Percentiles rank a stretch among this genome's conserved stretches.
Conservation (phyloP, 2,329 filamentous ascomycete species). For the Tolypocladium ophioglossoides region DNA sequence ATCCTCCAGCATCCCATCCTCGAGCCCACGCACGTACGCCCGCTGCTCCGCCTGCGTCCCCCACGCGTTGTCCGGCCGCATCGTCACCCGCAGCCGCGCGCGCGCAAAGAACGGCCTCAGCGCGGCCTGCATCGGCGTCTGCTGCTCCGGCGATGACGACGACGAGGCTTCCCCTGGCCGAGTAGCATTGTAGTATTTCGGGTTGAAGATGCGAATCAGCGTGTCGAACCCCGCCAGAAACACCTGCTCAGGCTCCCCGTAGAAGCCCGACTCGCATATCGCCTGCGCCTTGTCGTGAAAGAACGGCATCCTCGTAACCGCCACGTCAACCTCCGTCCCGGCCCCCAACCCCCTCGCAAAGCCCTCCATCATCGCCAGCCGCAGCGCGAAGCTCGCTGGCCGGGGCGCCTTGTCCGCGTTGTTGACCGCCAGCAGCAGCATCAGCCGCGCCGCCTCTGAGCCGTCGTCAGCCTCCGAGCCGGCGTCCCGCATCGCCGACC, state of each 20-base stretch:
- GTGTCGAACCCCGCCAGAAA: slow-evolving; percentile 72
- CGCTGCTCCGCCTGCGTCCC: slow-evolving; percentile 33
- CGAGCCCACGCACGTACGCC: slow-evolving; percentile 42
- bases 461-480: slow-evolving; percentile 2
- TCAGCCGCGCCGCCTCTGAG: slow-evolving; percentile 26
- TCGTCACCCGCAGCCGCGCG: slow-evolving; percentile 52
- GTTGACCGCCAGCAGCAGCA: slow-evolving; percentile 50
- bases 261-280: slow-evolving; percentile 37
- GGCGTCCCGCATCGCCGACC: slow-evolving; percentile 28
- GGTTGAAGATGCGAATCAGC: slow-evolving; percentile 58
- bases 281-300: slow-evolving; percentile 61
- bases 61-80: slow-evolving; percentile 51
- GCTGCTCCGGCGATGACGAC: neutral
- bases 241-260: slow-evolving; percentile 40
- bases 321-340: slow-evolving; percentile 46
- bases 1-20: slow-evolving; percentile 32
- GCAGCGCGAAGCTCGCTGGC: slow-evolving; percentile 56
- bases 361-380: slow-evolving; percentile 60
- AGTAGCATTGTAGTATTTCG: slow-evolving; percentile 53
- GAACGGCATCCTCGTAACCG: slow-evolving; percentile 59
- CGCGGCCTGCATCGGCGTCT: slow-evolving; percentile 33
- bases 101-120: slow-evolving; percentile 54
- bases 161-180: neutral
- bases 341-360: slow-evolving; percentile 46
- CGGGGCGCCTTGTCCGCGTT: slow-evolving; percentile 58